Evolutionary conservation across 805 yeast genomes (phyloP).

Genomic region (Grigorovia jiainica): DNA sequence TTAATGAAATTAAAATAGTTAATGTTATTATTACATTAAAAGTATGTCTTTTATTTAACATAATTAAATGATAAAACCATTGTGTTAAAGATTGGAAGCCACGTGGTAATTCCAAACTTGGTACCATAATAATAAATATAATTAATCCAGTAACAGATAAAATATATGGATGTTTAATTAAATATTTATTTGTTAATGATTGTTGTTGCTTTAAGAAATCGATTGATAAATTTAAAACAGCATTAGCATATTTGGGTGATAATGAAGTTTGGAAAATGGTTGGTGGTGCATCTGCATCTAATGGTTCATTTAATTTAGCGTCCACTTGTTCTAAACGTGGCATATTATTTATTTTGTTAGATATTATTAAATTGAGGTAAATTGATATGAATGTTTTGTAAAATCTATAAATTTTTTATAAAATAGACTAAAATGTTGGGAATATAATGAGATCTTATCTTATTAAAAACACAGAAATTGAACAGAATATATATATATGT

Average conservation of each 20-base stretch:
- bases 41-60: conserved; percentile 23
- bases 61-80: conserved; percentile 16
- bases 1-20: conserved; percentile 30
- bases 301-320: conserved; percentile 44
- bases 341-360: too few relatives aligned
- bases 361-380: neutral
- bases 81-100: conserved; percentile 12
- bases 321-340: conserved; percentile 35
- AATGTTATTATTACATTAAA: conserved; percentile 32
- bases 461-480: too few relatives aligned
- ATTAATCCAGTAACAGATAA: conserved; percentile 18
- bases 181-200: conserved; percentile 35
- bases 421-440: too few relatives aligned
- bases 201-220: conserved; percentile 45
- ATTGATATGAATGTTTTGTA: neutral
- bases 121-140: conserved; percentile 14
- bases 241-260: conserved; percentile 49
- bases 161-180: conserved; percentile 40
- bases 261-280: conserved; percentile 41
- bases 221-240: conserved; percentile 52
- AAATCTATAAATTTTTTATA: too few relatives aligned
- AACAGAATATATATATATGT: too few relatives aligned
- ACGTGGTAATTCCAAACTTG: conserved; percentile 15
- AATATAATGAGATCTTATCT: too few relatives aligned
- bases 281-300: conserved; percentile 43